Conservation (phyloP, 2,329 filamentous ascomycete species). For the Colletotrichum coccodes region DNA sequence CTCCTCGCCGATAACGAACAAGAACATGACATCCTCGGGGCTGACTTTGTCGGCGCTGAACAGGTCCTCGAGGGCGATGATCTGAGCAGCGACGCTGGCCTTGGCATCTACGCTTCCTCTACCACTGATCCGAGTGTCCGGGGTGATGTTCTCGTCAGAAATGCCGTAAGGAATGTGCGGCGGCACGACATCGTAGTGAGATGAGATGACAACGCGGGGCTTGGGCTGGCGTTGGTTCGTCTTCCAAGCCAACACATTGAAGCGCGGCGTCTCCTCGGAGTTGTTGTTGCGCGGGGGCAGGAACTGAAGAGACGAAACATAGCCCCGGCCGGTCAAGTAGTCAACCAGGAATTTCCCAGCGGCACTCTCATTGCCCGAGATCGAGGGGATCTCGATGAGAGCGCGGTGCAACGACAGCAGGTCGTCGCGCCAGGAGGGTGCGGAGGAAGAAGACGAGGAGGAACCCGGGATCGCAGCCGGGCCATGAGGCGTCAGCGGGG, state of each 20-base stretch:
- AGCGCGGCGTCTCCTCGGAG: constrained; percentile 55
- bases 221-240: constrained; percentile 55
- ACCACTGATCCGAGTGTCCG: constrained; percentile 69
- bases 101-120: constrained; percentile 81
- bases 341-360: constrained; percentile 75
- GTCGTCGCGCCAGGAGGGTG: constrained; percentile 53
- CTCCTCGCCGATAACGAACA: constrained; percentile 87
- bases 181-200: constrained; percentile 85
- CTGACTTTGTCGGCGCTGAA: constrained; percentile 51
- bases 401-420: constrained; percentile 80
- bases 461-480: not conserved
- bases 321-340: constrained; percentile 66
- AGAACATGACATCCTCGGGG: constrained; percentile 64
- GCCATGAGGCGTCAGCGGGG: constrained; percentile 11
- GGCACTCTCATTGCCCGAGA: constrained; percentile 73
- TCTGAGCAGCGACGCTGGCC: constrained; percentile 76
- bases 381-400: constrained; percentile 79
- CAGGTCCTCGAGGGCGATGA: constrained; percentile 72
- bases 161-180: constrained; percentile 77
- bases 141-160: constrained; percentile 54
- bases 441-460: not conserved
- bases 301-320: constrained; percentile 53
- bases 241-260: constrained; percentile 81
- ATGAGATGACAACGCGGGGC: constrained; percentile 74
- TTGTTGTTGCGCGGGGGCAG: constrained; percentile 47